phyloP scores from a whole-genome alignment of 2,329 filamentous ascomycete genomes.

The Coleophoma eucalyptorum region DNA sequence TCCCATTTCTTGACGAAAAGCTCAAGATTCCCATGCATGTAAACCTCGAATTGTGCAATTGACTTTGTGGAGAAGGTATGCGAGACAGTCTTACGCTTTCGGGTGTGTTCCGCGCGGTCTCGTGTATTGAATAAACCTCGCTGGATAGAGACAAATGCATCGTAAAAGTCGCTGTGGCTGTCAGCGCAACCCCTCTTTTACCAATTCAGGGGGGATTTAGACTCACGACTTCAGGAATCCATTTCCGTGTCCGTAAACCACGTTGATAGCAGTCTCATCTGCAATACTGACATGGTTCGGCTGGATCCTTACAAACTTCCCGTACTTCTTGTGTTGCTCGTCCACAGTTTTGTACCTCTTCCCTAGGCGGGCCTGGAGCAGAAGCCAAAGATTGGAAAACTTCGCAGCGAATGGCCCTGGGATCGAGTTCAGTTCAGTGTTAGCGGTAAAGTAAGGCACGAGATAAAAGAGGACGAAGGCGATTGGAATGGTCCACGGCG shows the following conservation, averaged over 20 bases:
- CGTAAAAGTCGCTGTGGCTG: constrained; percentile 75
- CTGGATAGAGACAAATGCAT: constrained; percentile 84
- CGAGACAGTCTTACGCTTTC: constrained; percentile 84
- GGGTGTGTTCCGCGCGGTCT: constrained; percentile 74
- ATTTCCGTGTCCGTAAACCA: constrained; percentile 77
- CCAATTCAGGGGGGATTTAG: neutral
- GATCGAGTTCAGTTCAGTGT: constrained; percentile 31
- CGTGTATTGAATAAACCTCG: constrained; percentile 88
- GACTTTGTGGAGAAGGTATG: constrained; percentile 85
- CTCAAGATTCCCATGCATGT: constrained; percentile 77
- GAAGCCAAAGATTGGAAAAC: constrained; percentile 79
- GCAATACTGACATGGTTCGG: constrained; percentile 82
- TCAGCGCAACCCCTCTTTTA: neutral
- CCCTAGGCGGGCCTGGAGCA: constrained; percentile 63
- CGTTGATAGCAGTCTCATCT: constrained; percentile 71
- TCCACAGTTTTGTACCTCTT: constrained; percentile 61
- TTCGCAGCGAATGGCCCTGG: constrained; percentile 50
- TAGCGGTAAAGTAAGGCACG: constrained; percentile 27
- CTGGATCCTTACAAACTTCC: constrained; percentile 77
- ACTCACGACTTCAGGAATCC: constrained; percentile 66
- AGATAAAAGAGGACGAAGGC: constrained; percentile 37
- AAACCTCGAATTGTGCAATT: constrained; percentile 81
- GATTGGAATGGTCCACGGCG: constrained; percentile 42
- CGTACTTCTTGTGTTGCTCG: constrained; percentile 56
- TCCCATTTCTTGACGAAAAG: constrained; percentile 73